Evolutionary conservation across 345 rosid species (phyloP), one percentile per base, ranked within the genome.

Genomic region (Aegle marmelos): DNA sequence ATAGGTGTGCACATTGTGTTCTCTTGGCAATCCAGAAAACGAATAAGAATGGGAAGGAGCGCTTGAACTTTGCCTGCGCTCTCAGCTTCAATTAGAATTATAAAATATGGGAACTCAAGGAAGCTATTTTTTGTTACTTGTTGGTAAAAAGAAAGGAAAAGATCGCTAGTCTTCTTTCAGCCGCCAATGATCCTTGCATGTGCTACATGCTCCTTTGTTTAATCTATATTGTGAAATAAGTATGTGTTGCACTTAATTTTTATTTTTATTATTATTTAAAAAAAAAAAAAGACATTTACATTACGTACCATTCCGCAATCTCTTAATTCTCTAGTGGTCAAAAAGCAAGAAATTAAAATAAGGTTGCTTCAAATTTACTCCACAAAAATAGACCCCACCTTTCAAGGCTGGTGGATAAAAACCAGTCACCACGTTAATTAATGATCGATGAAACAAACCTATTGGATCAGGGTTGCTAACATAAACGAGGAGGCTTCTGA

Each of bases 401-500:
- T n/a, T 27, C 16, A 28, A 70, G 76, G 83, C 39, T 63, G 73
- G 68, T 64, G 79, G 60, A 22, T 6, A 17, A 9, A 21, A 36
- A 21, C 70, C 58, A 50, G 76, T 76, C 28, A 80, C 61, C 62
- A 64, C 57, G 48, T 41, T 41, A 11, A 53, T 76, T 76, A 56
- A 76, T 72, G 27, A 72, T 66, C 45, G 48, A 66, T 27, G 34
- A 33, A 24, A 25, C 25, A 33, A 66, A 64, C 22, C 45, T 19
- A 34, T 25, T 62, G 22, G 50, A 7, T 36, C 3, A 41, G 48
- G 48, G 17, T 21, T 57, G 16, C 27, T 59, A 33, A 6, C 59
- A 54, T 54, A 17, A 54, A 19, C 11, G 21, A 22, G 1, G 17
- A 45, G 72, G 72, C 27, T 8, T 69, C 48, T 25, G 57, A 16